Evolutionary conservation across 805 yeast genomes (phyloP).

Genomic region (Candida verbasci): DNA sequence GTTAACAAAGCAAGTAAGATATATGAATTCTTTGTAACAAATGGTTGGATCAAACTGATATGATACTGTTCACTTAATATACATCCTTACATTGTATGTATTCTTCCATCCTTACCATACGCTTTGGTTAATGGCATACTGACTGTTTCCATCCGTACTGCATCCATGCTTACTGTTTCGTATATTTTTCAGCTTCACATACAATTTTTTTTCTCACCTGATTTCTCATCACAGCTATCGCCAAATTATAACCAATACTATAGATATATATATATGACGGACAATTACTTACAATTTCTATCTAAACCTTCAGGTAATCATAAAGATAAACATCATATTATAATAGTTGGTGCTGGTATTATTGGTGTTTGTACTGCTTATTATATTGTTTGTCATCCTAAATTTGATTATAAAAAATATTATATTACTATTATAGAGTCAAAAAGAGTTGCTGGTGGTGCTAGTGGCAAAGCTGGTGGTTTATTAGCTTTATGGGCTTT

Average conservation of each 20-base stretch:
- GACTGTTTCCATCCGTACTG: no score
- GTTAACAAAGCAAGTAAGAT: constrained; percentile 81
- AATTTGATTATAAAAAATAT: constrained; percentile 64
- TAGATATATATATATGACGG: neutral
- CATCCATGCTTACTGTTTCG: no score
- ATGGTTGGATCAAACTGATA: constrained; percentile 59
- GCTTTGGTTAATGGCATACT: no score
- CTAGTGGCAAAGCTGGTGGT: constrained; percentile 97
- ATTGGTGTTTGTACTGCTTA: constrained; percentile 95
- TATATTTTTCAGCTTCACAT: no score
- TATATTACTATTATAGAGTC: constrained; percentile 85
- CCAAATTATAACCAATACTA: no score
- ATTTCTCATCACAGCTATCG: no score
- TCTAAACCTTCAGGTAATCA: constrained; percentile 45
- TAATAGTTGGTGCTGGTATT: constrained; percentile 92
- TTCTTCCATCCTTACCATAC: no score
- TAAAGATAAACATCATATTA: constrained; percentile 66
- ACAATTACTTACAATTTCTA: constrained; percentile 26
- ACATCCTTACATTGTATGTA: no score
- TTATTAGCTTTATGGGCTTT: constrained; percentile 93
- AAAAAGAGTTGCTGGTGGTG: constrained; percentile 94
- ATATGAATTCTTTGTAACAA: constrained; percentile 88
- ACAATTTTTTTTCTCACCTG: no score
- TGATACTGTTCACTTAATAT: no score
- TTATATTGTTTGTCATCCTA: constrained; percentile 78